Conservation (phyloP, 352 stramenopile genomes). For the Peronospora belbahrii region DNA sequence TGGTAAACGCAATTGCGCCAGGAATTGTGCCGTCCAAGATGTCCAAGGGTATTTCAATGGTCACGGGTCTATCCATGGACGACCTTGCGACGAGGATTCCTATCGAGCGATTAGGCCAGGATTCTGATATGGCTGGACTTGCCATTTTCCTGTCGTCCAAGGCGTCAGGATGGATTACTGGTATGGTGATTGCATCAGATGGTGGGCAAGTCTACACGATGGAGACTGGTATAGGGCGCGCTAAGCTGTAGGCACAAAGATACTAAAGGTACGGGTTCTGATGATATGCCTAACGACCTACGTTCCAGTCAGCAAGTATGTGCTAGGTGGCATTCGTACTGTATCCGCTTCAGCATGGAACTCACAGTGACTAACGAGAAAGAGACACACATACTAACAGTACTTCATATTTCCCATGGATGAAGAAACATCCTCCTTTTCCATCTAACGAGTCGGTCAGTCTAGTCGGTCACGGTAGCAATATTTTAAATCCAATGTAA, state of each 20-base stretch:
- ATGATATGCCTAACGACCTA: too few species aligned
- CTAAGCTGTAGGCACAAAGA: constrained; percentile 28
- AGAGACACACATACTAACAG: too few species aligned
- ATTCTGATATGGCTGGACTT: constrained; percentile 91
- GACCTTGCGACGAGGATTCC: constrained; percentile 69
- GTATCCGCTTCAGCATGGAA: too few species aligned
- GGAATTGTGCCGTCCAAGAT: constrained; percentile 90
- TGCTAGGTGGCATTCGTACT: too few species aligned
- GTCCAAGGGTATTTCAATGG: constrained; percentile 67
- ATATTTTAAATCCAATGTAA: too few species aligned
- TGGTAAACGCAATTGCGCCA: constrained; percentile 92
- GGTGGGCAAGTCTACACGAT: constrained; percentile 65
- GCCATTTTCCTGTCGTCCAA: constrained; percentile 89
- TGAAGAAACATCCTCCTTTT: too few species aligned
- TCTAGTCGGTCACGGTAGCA: too few species aligned
- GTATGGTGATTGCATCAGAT: constrained; percentile 88
- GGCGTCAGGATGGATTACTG: constrained; percentile 89
- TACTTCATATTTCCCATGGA: too few species aligned
- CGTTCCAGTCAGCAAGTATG: too few species aligned
- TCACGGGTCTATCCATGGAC: constrained; percentile 37
- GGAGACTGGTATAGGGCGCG: constrained; percentile 32
- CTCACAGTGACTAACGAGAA: too few species aligned
- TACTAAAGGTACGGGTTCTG: too few species aligned
- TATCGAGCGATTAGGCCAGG: constrained; percentile 69
- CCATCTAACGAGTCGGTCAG: too few species aligned